Evolutionary conservation across 1,139 yeast species (phyloP), one percentile per base, ranked within the genome.

Genomic region (Taphrina pruni): DNA sequence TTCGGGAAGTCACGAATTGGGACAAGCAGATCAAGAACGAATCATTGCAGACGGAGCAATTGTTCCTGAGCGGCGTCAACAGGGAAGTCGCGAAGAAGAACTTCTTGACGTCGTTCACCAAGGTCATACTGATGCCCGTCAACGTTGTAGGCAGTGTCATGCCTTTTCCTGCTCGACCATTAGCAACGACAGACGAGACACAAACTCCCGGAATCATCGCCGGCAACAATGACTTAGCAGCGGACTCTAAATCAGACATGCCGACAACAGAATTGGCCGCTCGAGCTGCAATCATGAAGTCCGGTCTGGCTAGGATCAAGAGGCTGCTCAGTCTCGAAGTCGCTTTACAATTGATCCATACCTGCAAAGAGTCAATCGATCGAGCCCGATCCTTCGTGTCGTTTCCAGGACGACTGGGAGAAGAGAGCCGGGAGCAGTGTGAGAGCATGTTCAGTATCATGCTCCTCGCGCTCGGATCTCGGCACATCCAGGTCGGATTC

Each of bases 401-500:
- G 60, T 79, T 82, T 70, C 78, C 69, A 56, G 79, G 75, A 61
- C 76, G 70, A 35, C 76, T 76, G 50, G 80, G 76, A 60, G 75
- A 66, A 21, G 78, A 71, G 67, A 80, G 79, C 20, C 74, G 73
- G 62, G 75, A 72, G 68, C 77, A 83, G 70, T 78, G 82, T 72
- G 81, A 89, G 78, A 83, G 84, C 36, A 81, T 92, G 1, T 94
- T 91, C 75, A 86, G 87, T 21, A 85, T 85, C 61, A 83, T 89
- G 41, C 80, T 93, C 14, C 85, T 84, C 3, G 81, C 85, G 6
- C 81, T 93, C n/a, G 90, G 94, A 3, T 82, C 83, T 26, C 82
- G 85, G 35, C 98, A 94, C 78, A 83, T 94, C 21, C 84, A 84
- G 71, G 87, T 87, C 0, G 98, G 98, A 0, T 94, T 94, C 76